A percentile compares a stretch with the other conserved stretches of the same genome.
Conservation (phyloP, 331 rosid genomes). For the Acacia concinna region DNA sequence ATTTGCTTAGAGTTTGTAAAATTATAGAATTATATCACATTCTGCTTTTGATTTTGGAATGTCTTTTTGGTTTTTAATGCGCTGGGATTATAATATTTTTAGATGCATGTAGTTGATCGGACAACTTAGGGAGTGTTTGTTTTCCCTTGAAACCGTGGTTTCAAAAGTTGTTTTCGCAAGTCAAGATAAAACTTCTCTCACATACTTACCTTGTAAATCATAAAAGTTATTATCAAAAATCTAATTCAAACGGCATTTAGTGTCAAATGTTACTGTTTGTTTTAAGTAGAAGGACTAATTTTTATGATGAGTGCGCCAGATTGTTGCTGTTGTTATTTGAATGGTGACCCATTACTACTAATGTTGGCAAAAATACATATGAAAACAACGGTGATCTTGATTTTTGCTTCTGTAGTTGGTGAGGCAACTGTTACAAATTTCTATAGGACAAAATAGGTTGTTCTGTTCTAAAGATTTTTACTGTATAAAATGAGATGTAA, state of each 20-base stretch:
- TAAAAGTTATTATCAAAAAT: no score
- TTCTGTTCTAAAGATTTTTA: conserved; percentile 4
- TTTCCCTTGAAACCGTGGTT: no score
- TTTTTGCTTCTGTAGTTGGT: neutral
- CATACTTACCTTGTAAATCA: no score
- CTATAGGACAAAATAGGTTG: neutral
- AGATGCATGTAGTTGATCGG: conserved; percentile 23
- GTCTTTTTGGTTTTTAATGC: conserved; percentile 18
- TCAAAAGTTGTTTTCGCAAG: no score
- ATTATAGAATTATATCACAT: neutral
- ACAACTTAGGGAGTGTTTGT: no score
- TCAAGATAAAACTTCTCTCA: no score
- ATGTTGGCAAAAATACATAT: neutral
- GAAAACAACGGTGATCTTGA: neutral
- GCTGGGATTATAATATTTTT: conserved; percentile 6
- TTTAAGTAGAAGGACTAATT: neutral
- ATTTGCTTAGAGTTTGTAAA: neutral
- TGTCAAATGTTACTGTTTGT: neutral
- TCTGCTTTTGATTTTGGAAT: conserved; percentile 18
- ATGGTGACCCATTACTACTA: neutral
- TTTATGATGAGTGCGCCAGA: conserved; percentile 7
- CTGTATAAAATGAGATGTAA: conserved; percentile 13
- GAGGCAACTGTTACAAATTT: neutral
- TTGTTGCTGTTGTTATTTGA: neutral
- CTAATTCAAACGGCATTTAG: no score